phyloP scores from a whole-genome alignment of 371 early-diverging fungal species.

The Dichotomocladium elegans region DNA sequence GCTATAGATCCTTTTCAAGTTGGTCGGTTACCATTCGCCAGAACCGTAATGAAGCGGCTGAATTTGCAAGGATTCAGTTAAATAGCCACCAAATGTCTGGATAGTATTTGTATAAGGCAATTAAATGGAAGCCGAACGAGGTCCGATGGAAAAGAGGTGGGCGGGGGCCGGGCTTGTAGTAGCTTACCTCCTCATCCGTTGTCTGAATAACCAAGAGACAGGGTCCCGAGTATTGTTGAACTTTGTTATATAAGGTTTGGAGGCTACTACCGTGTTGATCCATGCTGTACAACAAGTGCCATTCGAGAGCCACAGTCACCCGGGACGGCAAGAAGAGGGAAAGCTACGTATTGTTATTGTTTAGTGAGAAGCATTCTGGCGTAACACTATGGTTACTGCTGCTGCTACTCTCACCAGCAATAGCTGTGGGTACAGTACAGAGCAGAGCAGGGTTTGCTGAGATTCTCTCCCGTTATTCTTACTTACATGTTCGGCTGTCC shows the following conservation, averaged over 20 bases:
- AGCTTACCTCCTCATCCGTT: slow-evolving; percentile 47
- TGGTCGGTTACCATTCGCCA: slow-evolving; percentile 36
- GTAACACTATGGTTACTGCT: too few species aligned
- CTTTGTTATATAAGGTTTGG: slow-evolving; percentile 21
- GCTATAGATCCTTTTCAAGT: slow-evolving; percentile 3
- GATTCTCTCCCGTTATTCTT: not conserved
- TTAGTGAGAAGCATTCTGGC: not conserved
- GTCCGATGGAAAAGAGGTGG: not conserved
- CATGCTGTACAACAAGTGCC: slow-evolving; percentile 32
- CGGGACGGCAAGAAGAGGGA: slow-evolving; percentile 19
- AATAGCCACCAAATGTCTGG: slow-evolving; percentile 39
- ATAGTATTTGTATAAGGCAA: too few species aligned
- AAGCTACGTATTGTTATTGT: slow-evolving; percentile 11
- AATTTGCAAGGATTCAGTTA: slow-evolving; percentile 25
- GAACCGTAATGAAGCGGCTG: slow-evolving; percentile 30
- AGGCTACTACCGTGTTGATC: slow-evolving; percentile 40
- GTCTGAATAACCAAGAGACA: slow-evolving; percentile 30
- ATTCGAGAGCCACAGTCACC: slow-evolving; percentile 20
- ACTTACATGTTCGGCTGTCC: slow-evolving; percentile 23
- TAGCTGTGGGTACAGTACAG: not conserved
- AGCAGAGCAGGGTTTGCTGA: too few species aligned
- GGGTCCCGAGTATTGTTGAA: slow-evolving; percentile 14
- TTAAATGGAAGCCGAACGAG: too few species aligned
- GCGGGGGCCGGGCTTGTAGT: not conserved
- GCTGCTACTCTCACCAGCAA: not conserved